Evolutionary conservation across 202 grass and related monocot genomes (phyloP).

Genomic region (Miscanthus sacchariflorus): DNA sequence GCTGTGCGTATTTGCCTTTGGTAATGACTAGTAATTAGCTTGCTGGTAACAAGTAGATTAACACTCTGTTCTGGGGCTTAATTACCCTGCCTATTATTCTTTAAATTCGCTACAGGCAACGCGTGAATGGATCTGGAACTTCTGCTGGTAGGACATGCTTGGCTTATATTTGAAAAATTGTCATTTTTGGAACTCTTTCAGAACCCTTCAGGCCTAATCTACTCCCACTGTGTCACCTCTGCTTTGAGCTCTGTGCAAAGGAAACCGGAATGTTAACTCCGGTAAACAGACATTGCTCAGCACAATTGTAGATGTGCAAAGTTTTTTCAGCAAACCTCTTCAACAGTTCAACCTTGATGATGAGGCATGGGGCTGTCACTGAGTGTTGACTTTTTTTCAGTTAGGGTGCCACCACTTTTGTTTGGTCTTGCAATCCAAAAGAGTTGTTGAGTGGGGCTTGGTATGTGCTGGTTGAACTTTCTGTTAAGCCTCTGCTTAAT

Average conservation of each 20-base stretch:
- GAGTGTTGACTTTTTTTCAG: neutral
- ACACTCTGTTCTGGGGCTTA: neutral
- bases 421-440: neutral
- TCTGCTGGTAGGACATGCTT: slow-evolving; percentile 37
- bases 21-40: neutral
- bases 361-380: neutral
- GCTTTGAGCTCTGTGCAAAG: slow-evolving; percentile 12
- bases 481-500: neutral
- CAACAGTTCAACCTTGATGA: neutral
- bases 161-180: neutral
- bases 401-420: neutral
- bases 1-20: neutral
- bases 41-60: neutral
- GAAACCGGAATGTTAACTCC: neutral
- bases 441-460: neutral
- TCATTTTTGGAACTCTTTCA: neutral
- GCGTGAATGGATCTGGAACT: slow-evolving; percentile 27
- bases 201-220: slow-evolving; percentile 14
- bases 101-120: slow-evolving; percentile 5
- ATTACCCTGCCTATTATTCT: neutral
- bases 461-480: slow-evolving; percentile 14
- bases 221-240: neutral
- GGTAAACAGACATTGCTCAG: neutral
- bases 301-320: neutral
- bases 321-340: neutral